Base-by-base conservation (phyloP, 2,329 filamentous ascomycete species). In the Ophiostoma pallidulum region DNA sequence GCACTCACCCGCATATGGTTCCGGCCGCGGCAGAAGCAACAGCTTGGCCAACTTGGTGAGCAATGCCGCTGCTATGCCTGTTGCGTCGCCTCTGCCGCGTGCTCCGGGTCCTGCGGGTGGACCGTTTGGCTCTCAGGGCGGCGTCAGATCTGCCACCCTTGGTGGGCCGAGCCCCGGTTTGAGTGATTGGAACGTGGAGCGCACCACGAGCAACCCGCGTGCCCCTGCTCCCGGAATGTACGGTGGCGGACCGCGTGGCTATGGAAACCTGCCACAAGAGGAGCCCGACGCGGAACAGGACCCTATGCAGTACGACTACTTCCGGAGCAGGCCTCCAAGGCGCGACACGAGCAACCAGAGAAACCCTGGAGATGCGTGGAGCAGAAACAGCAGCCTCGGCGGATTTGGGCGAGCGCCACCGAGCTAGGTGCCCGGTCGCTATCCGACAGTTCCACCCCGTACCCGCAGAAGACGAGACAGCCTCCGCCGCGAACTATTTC, bases 181-280 rank as follows among this genome's bases (percentile, higher is more conserved):
- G 31, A n/a, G 37, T 47, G 24, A 47, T 45, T 28, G 58, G 59
- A 55, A 52, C 55, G 33, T 57, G 55, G 36, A 58, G 54, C 42
- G 60, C 49, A 38, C 44, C 4, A 10, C 29, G 13, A 35, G 54
- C 26, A 56, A 61, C 38, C 64, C 69, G 2, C 68, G 70, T 3
- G 67, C 70, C 1, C 69, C 69, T 4, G 73, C 71, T 1, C 70
- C 70, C 4, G 73, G 75, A 10, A 74, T 76, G 51, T 60, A 79
- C 16, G 77, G 76, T 16, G 75, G 76, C 45, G 77, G 77, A 3
- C 74, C 76, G 1, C 65, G 69, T 43, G 78, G 78, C 0, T 82
- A 82, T 58, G 78, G 75, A 13, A 72, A 72, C 22, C 60, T 82
- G 46, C 72, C 77, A 0, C 77, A 81, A 57, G 61, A 64, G 35